Evolutionary conservation across 1,284 basidiomycete species (phyloP), one percentile per base, ranked within the genome.

Genomic region (Moniliophthora roreri): DNA sequence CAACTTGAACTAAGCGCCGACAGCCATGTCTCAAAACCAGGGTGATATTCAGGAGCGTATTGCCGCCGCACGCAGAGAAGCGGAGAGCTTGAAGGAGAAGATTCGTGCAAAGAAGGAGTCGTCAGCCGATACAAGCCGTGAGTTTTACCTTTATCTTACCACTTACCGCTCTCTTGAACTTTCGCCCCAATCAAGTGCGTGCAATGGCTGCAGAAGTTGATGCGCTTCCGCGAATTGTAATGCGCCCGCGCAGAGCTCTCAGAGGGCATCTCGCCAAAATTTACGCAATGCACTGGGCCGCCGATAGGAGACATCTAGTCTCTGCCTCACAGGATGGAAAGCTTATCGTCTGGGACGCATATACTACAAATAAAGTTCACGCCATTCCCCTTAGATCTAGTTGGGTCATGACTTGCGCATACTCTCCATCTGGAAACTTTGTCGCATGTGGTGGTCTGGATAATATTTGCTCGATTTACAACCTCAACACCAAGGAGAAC

Each of bases 321-420:
- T 98, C 96, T 10, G 96, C 97, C 21, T 98, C 96, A 3, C 96
- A 99, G 70, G 96, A 99, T 68, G 97, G 97, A 57, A 98, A 99
- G 74, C 84, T 99, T 54, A 98, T 99, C 69, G 94, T 99, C 49
- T 99, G 96, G 96, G 96, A 99, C 71, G 96, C 97, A 40, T 98
- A 98, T 75, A 98, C 96, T 8, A 97, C 95, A 58, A 98, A 99
- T 82, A 99, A 99, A 78, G 96, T 99, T 53, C 95, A 99, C 70
- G 96, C 96, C 60, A 98, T 99, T 70, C 96, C 96, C 42, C 80
- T 99, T 37, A 87, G 96, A 47, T 97, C 94, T 36, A 94, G 91
- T 61, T 99, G 97, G 97, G 96, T 99, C 74, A 99, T 99, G 96
- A 98, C 97, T 45, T 99, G 97, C 70, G 96, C 97, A 46, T 99